These are phyloP conservation scores for Hypoxylon crocopeplum DNA, from an alignment of 495 filamentous ascomycete species.

Conservation along the genomic window DNA sequence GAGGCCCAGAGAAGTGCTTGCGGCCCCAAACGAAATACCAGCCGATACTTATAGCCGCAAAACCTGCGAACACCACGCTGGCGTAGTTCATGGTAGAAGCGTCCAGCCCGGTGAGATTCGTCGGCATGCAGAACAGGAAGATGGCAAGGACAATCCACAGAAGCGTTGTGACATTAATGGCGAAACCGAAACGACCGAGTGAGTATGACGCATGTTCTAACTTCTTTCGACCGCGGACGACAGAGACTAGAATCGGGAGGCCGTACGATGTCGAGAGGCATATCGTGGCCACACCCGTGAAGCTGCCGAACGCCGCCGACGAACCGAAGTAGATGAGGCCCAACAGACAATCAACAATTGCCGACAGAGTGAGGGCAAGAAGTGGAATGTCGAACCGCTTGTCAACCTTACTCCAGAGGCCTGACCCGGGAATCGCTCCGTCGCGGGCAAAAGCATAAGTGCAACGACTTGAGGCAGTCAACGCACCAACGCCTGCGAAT, in stretches of 20 bases:
- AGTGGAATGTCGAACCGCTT: slow-evolving; percentile 57
- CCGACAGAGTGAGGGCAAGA: slow-evolving; percentile 63
- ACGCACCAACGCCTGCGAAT: slow-evolving; percentile 64
- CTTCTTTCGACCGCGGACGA: slow-evolving; percentile 41
- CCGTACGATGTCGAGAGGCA: slow-evolving; percentile 71
- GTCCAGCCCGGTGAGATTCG: slow-evolving; percentile 58
- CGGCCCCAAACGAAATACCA: slow-evolving; percentile 76
- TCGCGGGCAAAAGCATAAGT: slow-evolving; percentile 69
- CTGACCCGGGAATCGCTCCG: slow-evolving; percentile 71
- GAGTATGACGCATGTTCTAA: slow-evolving; percentile 63
- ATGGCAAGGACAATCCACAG: slow-evolving; percentile 64
- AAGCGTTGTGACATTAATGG: slow-evolving; percentile 58
- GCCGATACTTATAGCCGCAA: slow-evolving; percentile 56
- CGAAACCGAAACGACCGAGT: slow-evolving; percentile 60
- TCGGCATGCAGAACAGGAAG: slow-evolving; percentile 67
- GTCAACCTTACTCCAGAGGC: slow-evolving; percentile 67
- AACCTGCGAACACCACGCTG: slow-evolving; percentile 67
- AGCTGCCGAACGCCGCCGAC: slow-evolving; percentile 65
- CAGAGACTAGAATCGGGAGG: slow-evolving; percentile 61
- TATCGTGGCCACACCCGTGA: slow-evolving; percentile 69
- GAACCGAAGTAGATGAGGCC: slow-evolving; percentile 67
- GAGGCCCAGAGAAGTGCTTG: slow-evolving; percentile 69
- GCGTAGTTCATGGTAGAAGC: slow-evolving; percentile 67
- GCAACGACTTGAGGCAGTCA: slow-evolving; percentile 65
- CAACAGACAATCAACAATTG: slow-evolving; percentile 63